Percentiles rank a stretch among this genome's conserved stretches.
These are phyloP conservation scores for Tinospora cordifolia DNA, from an alignment of 164 flowering plant genomes.

Conservation along the genomic window DNA sequence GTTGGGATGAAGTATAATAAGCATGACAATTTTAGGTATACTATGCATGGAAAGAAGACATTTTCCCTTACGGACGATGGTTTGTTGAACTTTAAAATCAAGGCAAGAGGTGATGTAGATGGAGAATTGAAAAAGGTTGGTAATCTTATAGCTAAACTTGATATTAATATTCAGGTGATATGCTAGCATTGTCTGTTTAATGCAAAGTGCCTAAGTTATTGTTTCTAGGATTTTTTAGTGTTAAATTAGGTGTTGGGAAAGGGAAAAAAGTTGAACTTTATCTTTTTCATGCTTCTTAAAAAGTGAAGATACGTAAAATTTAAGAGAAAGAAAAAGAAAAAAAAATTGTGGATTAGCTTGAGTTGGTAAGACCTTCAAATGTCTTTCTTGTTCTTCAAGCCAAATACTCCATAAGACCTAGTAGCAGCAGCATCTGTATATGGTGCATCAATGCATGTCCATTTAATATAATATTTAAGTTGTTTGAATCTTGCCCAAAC, in stretches of 20 bases:
- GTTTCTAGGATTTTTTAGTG: background rate
- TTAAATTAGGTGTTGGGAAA: no score
- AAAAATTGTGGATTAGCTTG: background rate
- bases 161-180: background rate
- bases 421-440: background rate
- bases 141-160: conserved; percentile 2
- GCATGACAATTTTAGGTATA: conserved; percentile 40
- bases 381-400: background rate
- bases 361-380: background rate
- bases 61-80: conserved; percentile 53
- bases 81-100: conserved; percentile 45
- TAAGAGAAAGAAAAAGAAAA: background rate
- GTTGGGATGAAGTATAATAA: conserved; percentile 53
- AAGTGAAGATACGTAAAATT: background rate
- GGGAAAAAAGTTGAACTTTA: no score
- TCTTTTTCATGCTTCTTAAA: no score
- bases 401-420: background rate
- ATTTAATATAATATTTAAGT: background rate
- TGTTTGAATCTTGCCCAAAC: background rate
- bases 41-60: conserved; percentile 57
- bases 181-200: background rate
- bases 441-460: background rate
- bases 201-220: background rate
- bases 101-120: conserved; percentile 55
- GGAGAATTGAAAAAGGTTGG: conserved; percentile 58